Percentiles rank a stretch among this genome's conserved stretches.
Conservation (phyloP, 768 basidiomycete species). For the Macrocybe gigantea region DNA sequence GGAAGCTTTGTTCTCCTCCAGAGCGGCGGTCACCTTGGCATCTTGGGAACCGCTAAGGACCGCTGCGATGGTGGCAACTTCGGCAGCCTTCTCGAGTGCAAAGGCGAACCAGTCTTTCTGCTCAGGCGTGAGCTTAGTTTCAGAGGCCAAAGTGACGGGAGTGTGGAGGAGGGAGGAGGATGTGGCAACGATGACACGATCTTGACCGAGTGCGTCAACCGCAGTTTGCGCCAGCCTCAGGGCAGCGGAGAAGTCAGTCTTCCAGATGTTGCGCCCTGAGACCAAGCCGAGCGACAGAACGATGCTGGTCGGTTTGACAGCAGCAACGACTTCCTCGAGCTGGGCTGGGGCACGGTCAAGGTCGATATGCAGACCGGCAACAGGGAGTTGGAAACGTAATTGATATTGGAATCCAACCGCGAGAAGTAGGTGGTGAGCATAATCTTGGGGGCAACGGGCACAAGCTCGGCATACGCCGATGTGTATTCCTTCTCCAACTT, state of each 20-base stretch:
- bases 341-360: constrained; percentile 90
- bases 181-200: constrained; percentile 89
- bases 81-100: constrained; percentile 90
- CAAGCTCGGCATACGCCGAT: constrained; percentile 75
- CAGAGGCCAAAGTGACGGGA: constrained; percentile 90
- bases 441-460: constrained; percentile 83
- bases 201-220: constrained; percentile 72
- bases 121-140: constrained; percentile 83
- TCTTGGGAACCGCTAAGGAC: constrained; percentile 84
- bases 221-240: constrained; percentile 83
- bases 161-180: constrained; percentile 98
- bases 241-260: constrained; percentile 84
- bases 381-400: constrained; percentile 86
- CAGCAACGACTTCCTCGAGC: constrained; percentile 74
- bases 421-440: constrained; percentile 95
- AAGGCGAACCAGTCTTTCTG: constrained; percentile 99
- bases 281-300: constrained; percentile 91
- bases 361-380: constrained; percentile 94
- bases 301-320: constrained; percentile 77
- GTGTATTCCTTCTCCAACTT: constrained; percentile 75
- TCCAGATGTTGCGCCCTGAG: constrained; percentile 99
- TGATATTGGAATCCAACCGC: constrained; percentile 89
- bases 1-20: constrained; percentile 86
- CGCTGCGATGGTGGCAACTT: constrained; percentile 85
- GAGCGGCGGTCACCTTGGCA: constrained; percentile 55